phyloP scores from a whole-genome alignment of 192 early-diverging fungal genomes.

The Podila horticola region DNA sequence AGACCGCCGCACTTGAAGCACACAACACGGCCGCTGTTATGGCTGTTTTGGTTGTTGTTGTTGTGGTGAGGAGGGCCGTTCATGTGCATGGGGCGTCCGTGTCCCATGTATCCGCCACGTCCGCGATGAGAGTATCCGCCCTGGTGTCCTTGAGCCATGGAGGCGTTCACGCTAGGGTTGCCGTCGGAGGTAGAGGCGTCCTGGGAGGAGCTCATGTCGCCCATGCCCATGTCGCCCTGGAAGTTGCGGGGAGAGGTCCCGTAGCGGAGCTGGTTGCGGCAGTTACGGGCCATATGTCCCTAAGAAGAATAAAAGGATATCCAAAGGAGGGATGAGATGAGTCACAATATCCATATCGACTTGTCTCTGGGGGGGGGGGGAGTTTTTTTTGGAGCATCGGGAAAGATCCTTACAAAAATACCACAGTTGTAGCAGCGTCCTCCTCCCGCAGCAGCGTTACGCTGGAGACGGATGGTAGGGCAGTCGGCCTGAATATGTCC shows the following conservation, averaged over 20 bases:
- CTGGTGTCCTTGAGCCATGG: conserved; percentile 2
- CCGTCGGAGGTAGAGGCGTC: background rate
- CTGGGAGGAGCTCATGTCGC: background rate
- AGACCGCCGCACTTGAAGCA: conserved; percentile 65
- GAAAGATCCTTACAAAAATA: conserved; percentile 60
- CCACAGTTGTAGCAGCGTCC: conserved; percentile 60
- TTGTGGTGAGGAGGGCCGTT: background rate
- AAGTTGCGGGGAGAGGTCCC: conserved; percentile 14
- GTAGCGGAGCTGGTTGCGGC: conserved; percentile 41
- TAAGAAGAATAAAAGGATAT: conserved; percentile 11
- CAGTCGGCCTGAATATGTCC: conserved; percentile 66
- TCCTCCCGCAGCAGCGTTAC: conserved; percentile 27
- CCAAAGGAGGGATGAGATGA: background rate
- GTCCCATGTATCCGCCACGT: conserved; percentile 25
- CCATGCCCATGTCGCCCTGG: conserved; percentile 1
- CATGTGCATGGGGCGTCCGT: conserved; percentile 2
- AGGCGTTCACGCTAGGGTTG: background rate
- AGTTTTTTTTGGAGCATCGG: too few relatives aligned
- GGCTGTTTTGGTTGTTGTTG: background rate
- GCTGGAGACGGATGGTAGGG: conserved; percentile 50
- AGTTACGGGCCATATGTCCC: conserved; percentile 65
- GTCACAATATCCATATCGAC: background rate
- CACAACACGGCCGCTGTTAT: conserved; percentile 27
- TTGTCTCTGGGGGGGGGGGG: background rate
- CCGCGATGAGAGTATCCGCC: background rate